These are phyloP conservation scores for Tetracladium maxilliforme DNA, from an alignment of 2,329 filamentous ascomycete genomes.

Conservation along the genomic window DNA sequence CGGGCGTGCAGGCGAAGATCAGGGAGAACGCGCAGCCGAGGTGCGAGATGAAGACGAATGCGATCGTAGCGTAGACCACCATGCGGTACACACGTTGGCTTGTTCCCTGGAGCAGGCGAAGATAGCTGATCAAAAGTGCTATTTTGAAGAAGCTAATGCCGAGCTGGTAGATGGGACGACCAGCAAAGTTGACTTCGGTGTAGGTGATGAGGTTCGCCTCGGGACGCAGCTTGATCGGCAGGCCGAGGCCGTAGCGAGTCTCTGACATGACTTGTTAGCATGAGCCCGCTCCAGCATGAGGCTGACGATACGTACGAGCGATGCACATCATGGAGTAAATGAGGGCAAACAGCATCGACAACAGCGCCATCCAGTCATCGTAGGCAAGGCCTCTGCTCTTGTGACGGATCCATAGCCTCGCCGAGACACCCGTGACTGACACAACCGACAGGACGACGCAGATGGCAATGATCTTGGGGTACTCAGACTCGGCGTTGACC, in stretches of 20 bases:
- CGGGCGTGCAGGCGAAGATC: slow-evolving; percentile 33
- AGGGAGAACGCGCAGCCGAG: slow-evolving; percentile 31
- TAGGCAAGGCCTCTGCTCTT: slow-evolving; percentile 25
- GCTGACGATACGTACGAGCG: no score
- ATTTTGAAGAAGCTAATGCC: slow-evolving; percentile 43
- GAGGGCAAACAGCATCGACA: no score
- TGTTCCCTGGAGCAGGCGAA: slow-evolving; percentile 32
- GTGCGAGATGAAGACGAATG: slow-evolving; percentile 27
- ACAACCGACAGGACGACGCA: slow-evolving; percentile 26
- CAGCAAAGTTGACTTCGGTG: slow-evolving; percentile 33
- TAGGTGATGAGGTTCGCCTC: slow-evolving; percentile 25
- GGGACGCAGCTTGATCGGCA: slow-evolving; percentile 27
- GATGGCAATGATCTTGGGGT: slow-evolving; percentile 30
- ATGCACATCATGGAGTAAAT: no score
- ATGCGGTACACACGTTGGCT: slow-evolving; percentile 26
- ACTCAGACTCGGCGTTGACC: slow-evolving; percentile 30
- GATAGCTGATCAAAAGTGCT: slow-evolving; percentile 34
- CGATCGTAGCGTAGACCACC: slow-evolving; percentile 27
- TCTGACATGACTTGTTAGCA: no score
- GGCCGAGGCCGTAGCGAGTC: slow-evolving; percentile 35
- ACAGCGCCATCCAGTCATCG: slow-evolving; percentile 28
- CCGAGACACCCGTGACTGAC: slow-evolving; percentile 23
- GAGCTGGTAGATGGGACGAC: slow-evolving; percentile 36
- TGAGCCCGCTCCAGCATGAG: no score
- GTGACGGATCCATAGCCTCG: slow-evolving; percentile 25